Base-by-base conservation (phyloP, 805 yeast species). In the Cyberlindnera saturnus region DNA sequence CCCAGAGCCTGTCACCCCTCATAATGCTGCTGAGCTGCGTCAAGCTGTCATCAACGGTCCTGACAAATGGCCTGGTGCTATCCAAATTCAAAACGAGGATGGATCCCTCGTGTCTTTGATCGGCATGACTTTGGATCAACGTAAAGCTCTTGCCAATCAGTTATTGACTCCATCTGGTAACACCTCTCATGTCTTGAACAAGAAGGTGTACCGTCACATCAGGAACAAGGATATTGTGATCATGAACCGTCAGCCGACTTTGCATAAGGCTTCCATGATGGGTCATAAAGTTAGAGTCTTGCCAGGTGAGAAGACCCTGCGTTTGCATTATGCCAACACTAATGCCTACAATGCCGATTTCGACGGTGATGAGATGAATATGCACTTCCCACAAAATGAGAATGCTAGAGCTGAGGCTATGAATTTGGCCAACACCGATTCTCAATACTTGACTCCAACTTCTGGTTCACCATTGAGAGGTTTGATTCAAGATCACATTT, bases 181-280 rank as follows among this genome's bases (percentile, higher is more conserved):
- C 26, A 65, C 77, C n/a, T 63, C 76, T 9, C 74, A 69, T 39
- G 83, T 79, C 37, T 71, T 86, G 48, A 88, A 87, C 72, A 93
- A 93, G 62, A 93, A 93, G 67, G 99, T 93, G 34, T 84, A 73
- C 65, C 81, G 99, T 62, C 99, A 93, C 63, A 87, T 93, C 62
- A 83, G 84, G 50, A 91, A 95, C 69, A 83, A 88, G 51, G 99
- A 95, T 66, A 90, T 93, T 47, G 98, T 95, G 39, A 65, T 95
- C 34, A 93, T 95, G 98, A 93, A 93, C 70, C 90, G 99, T 73
- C 99, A 93, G 71, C 99, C 99, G 38, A 91, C 99, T 14, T 75
- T 93, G 63, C 99, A 93, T 71, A 93, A 93, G 70, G 99, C 99
- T 38, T 95, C 99, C 26, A 93, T 93, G 96, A 93, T 93, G 99